Percentiles rank a stretch among this genome's conserved stretches.
These are phyloP conservation scores for Solanum hybrid DNA, from an alignment of 305 asterid species.

Conservation along the genomic window DNA sequence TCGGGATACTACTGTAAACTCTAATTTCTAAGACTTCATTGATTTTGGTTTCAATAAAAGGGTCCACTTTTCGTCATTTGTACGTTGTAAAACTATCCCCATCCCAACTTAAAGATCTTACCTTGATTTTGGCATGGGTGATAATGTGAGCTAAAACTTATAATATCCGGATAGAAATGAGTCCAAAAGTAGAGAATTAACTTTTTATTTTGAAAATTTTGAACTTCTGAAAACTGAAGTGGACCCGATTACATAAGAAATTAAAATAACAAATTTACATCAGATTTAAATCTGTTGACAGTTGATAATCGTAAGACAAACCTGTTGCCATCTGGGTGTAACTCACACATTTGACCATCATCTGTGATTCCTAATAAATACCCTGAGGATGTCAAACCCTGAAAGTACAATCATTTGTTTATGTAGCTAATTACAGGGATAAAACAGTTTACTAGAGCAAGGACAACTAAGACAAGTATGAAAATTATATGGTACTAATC, in stretches of 20 bases:
- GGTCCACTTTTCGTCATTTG: background rate
- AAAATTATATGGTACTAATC: background rate
- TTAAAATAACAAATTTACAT: background rate
- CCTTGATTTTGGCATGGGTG: background rate
- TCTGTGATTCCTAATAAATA: conserved; percentile 60
- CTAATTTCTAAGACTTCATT: background rate
- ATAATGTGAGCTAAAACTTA: background rate
- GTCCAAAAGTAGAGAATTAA: background rate
- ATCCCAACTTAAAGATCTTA: background rate
- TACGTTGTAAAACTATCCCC: background rate
- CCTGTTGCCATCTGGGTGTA: conserved; percentile 99
- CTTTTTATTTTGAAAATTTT: background rate
- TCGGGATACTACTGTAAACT: background rate
- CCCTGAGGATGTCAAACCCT: conserved; percentile 65
- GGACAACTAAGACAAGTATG: background rate
- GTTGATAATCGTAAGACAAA: conserved; percentile 5
- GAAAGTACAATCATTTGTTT: conserved; percentile 8
- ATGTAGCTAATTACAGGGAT: background rate
- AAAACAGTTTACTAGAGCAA: background rate
- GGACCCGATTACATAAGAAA: background rate
- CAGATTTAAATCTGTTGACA: background rate
- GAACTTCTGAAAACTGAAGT: background rate
- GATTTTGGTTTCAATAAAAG: background rate
- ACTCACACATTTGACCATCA: conserved; percentile 75
- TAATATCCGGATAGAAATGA: background rate